Conservation (phyloP, 805 yeast species). For the Grigorovia jiainica region DNA sequence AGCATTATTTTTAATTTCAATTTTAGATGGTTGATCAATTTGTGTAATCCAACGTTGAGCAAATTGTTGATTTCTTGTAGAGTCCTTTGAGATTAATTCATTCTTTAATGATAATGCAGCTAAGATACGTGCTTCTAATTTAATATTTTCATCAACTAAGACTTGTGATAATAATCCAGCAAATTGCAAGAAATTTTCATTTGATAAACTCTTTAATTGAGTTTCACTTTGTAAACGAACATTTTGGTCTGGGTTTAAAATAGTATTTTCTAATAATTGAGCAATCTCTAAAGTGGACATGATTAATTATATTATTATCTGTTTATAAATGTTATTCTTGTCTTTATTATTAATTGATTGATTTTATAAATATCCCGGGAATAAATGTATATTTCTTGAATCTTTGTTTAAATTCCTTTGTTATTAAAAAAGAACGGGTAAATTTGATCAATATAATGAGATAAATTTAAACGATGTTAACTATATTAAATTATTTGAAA, state of each 20-base stretch:
- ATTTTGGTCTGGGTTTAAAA: slow-evolving; percentile 55
- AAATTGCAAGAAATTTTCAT: slow-evolving; percentile 68
- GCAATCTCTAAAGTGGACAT: slow-evolving; percentile 44
- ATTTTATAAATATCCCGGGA: too few relatives aligned
- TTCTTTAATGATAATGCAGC: slow-evolving; percentile 86
- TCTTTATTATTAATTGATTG: too few relatives aligned
- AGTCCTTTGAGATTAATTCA: slow-evolving; percentile 75
- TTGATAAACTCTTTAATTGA: slow-evolving; percentile 60
- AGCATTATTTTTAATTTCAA: slow-evolving; percentile 56
- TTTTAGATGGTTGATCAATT: slow-evolving; percentile 45
- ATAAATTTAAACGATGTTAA: too few relatives aligned
- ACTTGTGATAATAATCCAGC: slow-evolving; percentile 61
- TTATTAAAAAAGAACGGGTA: too few relatives aligned
- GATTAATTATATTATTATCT: not conserved
- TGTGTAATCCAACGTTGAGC: slow-evolving; percentile 63
- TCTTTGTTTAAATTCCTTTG: too few relatives aligned
- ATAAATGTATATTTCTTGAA: too few relatives aligned
- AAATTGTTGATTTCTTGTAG: slow-evolving; percentile 45
- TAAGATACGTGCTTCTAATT: slow-evolving; percentile 78
- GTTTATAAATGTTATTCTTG: not conserved
- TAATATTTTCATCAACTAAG: slow-evolving; percentile 53
- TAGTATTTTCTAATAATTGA: slow-evolving; percentile 67
- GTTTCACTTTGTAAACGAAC: slow-evolving; percentile 71
- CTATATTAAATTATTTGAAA: too few relatives aligned
- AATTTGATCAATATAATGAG: too few relatives aligned